A percentile compares a stretch with the other conserved stretches of the same genome.
Evolutionary conservation across 192 early-diverging fungal genomes (phyloP).

Genomic region (Mycoemilia scoparia): DNA sequence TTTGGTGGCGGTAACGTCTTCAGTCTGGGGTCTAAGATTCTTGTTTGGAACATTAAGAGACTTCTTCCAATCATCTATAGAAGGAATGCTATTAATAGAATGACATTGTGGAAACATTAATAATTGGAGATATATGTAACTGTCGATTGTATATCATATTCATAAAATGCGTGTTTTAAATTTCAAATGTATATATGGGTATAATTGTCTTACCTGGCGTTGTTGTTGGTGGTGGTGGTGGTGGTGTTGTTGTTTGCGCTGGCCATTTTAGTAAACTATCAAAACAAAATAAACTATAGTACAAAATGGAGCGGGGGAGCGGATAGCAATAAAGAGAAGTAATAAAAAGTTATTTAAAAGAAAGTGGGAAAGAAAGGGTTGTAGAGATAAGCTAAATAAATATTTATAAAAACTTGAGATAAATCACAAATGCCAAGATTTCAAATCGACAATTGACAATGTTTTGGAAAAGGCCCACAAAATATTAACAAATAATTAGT

Average conservation of each 20-base stretch:
- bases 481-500: not conserved
- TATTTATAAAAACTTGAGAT: not conserved
- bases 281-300: not conserved
- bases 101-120: no score
- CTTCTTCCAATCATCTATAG: slow-evolving; percentile 52
- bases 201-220: no score
- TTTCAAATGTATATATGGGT: no score
- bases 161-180: no score
- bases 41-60: slow-evolving; percentile 57
- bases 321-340: not conserved
- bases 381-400: not conserved
- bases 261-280: not conserved
- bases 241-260: not conserved
- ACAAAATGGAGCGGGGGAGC: not conserved
- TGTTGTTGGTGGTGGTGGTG: not conserved
- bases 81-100: not conserved
- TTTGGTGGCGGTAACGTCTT: slow-evolving; percentile 93
- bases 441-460: not conserved
- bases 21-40: slow-evolving; percentile 87
- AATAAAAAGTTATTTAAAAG: not conserved
- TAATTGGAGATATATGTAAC: no score
- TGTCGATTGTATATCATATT: no score
- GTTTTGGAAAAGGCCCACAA: not conserved
- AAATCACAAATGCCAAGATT: not conserved
- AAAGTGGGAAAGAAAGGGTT: not conserved